Percentiles rank a stretch among this genome's conserved stretches.
Evolutionary conservation across 2,329 filamentous ascomycete species (phyloP).

Genomic region (Trichoderma sp.): DNA sequence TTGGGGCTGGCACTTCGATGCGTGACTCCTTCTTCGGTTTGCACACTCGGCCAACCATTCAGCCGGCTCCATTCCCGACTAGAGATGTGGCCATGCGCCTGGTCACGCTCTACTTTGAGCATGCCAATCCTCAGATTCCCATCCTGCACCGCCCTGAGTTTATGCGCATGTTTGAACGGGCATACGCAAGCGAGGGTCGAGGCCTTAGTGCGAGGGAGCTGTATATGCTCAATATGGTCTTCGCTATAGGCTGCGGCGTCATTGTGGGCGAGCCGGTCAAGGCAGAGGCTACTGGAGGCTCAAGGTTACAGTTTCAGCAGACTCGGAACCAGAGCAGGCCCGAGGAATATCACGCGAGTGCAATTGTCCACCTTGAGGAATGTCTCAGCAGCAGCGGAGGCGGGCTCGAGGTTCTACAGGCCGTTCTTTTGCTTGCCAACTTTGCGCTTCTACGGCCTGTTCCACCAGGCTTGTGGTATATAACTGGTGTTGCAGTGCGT

Average conservation of each 20-base stretch:
- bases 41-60: constrained; percentile 84
- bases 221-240: constrained; percentile 97
- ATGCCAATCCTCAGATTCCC: constrained; percentile 93
- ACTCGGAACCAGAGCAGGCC: constrained; percentile 61
- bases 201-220: constrained; percentile 73
- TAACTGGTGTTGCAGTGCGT: constrained; percentile 87
- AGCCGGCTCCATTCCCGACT: constrained; percentile 79
- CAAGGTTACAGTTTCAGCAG: constrained; percentile 32
- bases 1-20: constrained; percentile 68
- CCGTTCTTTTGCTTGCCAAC: constrained; percentile 84
- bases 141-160: constrained; percentile 88
- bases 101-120: constrained; percentile 85
- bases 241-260: constrained; percentile 91
- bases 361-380: constrained; percentile 85
- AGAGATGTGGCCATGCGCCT: constrained; percentile 69
- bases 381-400: constrained; percentile 83
- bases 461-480: constrained; percentile 94
- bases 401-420: constrained; percentile 88
- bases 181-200: constrained; percentile 67
- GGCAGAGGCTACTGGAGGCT: constrained; percentile 40
- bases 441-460: constrained; percentile 90
- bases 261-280: constrained; percentile 68
- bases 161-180: constrained; percentile 79
- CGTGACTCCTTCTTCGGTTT: constrained; percentile 96
- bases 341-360: constrained; percentile 94